A percentile compares a stretch with the other conserved stretches of the same genome.
Evolutionary conservation across 352 stramenopile species (phyloP).

Genomic region (Globisporangium recalcitrans): DNA sequence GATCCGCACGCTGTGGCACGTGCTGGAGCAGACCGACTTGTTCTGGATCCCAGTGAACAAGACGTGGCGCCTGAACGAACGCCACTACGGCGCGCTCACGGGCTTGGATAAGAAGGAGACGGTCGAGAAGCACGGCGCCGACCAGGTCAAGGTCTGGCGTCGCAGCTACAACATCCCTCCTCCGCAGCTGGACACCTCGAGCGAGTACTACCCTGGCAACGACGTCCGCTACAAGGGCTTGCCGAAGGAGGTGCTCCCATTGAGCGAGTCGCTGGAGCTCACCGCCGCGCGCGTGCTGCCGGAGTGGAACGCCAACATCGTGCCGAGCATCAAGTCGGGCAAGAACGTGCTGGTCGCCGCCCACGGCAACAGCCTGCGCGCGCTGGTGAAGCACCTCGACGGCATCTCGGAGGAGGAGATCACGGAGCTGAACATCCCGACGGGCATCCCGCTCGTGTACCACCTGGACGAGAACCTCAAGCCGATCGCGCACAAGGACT

Average conservation of each 20-base stretch:
- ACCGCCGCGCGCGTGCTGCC: slow-evolving; percentile 90
- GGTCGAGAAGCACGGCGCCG: slow-evolving; percentile 95
- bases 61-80: slow-evolving; percentile 96
- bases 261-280: slow-evolving; percentile 92
- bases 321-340: slow-evolving; percentile 87
- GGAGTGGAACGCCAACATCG: slow-evolving; percentile 89
- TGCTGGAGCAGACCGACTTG: slow-evolving; percentile 91
- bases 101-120: slow-evolving; percentile 99
- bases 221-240: slow-evolving; percentile 91
- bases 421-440: slow-evolving; percentile 93
- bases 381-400: slow-evolving; percentile 94
- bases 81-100: slow-evolving; percentile 97
- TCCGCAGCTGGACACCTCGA: slow-evolving; percentile 87
- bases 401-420: slow-evolving; percentile 90
- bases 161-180: slow-evolving; percentile 98
- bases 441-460: slow-evolving; percentile 85
- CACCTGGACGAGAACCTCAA: slow-evolving; percentile 84
- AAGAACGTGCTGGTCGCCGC: slow-evolving; percentile 95
- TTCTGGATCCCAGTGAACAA: slow-evolving; percentile 96
- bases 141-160: slow-evolving; percentile 95
- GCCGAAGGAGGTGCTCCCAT: slow-evolving; percentile 77
- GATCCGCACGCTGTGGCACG: slow-evolving; percentile 93
- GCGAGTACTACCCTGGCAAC: slow-evolving; percentile 89
- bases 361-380: slow-evolving; percentile 92
- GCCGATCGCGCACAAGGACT: slow-evolving; percentile 75